Evolutionary conservation across 2,329 filamentous ascomycete species (phyloP).

Genomic region (Fusarium compactum): DNA sequence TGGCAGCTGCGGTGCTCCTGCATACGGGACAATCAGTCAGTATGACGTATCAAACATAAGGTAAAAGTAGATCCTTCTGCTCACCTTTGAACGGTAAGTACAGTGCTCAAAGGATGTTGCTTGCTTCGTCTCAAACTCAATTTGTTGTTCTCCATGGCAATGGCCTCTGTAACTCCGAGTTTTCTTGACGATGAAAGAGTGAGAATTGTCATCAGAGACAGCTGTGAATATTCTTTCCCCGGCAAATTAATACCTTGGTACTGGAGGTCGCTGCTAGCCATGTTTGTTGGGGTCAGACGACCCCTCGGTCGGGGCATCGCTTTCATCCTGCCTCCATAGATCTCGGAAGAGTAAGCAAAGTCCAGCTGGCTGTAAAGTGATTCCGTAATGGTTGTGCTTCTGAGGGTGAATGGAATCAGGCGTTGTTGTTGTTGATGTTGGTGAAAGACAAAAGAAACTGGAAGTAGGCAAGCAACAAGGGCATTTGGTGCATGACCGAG

Average conservation of each 20-base stretch:
- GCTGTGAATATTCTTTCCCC: rapidly evolving
- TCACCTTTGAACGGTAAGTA: rapidly evolving
- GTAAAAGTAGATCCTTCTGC: not conserved
- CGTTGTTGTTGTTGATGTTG: not conserved
- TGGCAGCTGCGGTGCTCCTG: not conserved
- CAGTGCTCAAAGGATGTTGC: not conserved
- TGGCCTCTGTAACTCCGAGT: not conserved
- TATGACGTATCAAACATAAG: not conserved
- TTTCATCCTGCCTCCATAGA: not conserved
- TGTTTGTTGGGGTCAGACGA: not conserved
- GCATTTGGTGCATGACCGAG: not conserved
- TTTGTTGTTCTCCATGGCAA: not conserved
- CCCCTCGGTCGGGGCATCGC: not conserved
- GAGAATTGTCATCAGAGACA: rapidly evolving
- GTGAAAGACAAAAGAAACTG: not conserved
- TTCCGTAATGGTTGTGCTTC: too few species aligned
- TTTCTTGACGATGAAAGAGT: not conserved
- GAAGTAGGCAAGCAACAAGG: not conserved
- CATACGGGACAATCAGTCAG: not conserved
- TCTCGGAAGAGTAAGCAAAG: not conserved
- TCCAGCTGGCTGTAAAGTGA: not conserved
- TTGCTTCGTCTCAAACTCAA: not conserved
- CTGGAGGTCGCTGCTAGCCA: not conserved
- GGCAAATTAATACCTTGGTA: not conserved
- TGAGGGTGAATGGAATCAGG: too few species aligned